Percentiles rank a stretch among this genome's conserved stretches.
Evolutionary conservation across 768 basidiomycete species (phyloP).

Genomic region (Clathrus columnatus): DNA sequence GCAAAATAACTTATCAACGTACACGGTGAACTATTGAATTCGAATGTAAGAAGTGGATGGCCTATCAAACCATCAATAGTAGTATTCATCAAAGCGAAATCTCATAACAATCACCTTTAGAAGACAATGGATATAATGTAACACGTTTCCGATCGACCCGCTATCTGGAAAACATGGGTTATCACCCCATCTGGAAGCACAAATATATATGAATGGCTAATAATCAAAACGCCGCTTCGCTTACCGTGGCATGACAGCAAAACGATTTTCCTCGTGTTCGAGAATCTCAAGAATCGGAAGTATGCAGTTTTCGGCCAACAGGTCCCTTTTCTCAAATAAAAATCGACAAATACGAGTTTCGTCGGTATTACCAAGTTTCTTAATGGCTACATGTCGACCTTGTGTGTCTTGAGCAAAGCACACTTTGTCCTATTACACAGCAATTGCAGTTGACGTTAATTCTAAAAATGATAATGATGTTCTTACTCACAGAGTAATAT

Average conservation of each 20-base stretch:
- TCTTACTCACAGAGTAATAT: too few species aligned
- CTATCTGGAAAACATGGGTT: conserved; percentile 12
- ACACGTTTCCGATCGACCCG: conserved; percentile 8
- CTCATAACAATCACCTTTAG: not conserved
- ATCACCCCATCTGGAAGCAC: not conserved
- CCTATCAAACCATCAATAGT: not conserved
- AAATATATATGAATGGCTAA: too few species aligned
- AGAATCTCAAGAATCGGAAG: not conserved
- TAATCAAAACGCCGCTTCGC: too few species aligned
- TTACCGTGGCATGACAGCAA: not conserved
- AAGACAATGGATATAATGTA: conserved; percentile 6
- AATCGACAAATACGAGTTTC: not conserved
- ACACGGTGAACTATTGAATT: conserved; percentile 13
- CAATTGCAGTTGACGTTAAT: too few species aligned
- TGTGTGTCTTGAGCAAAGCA: not conserved
- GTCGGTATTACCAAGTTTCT: not conserved
- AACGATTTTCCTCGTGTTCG: not conserved
- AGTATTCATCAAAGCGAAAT: not conserved
- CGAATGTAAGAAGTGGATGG: conserved; percentile 10
- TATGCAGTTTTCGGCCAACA: not conserved
- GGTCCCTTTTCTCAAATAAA: not conserved
- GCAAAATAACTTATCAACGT: not conserved
- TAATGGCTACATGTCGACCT: not conserved
- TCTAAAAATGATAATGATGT: too few species aligned
- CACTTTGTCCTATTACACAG: not conserved